phyloP scores from a whole-genome alignment of 2,329 filamentous ascomycete genomes.

The Colletotrichum sp. region DNA sequence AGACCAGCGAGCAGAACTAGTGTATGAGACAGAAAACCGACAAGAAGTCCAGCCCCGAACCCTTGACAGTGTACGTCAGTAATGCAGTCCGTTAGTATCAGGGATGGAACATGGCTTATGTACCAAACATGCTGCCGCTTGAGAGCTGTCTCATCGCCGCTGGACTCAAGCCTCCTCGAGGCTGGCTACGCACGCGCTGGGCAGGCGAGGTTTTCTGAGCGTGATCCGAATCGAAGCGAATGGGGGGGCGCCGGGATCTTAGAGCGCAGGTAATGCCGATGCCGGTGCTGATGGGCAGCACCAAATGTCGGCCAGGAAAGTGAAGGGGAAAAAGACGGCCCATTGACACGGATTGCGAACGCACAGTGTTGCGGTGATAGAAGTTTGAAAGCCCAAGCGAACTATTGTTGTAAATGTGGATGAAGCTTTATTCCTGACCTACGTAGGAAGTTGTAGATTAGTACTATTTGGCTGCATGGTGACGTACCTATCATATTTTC shows the following conservation, averaged over 20 bases:
- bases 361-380: background rate
- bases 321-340: background rate
- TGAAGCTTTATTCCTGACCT: background rate
- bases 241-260: background rate
- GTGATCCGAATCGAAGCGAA: background rate
- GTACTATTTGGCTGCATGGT: background rate
- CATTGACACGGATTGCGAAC: background rate
- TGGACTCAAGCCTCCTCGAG: background rate
- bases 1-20: slow-evolving; percentile 72
- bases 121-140: slow-evolving; percentile 15
- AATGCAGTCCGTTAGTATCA: background rate
- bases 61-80: slow-evolving; percentile 46
- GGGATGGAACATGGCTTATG: background rate
- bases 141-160: slow-evolving; percentile 16
- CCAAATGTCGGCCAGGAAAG: background rate
- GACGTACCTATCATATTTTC: background rate
- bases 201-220: background rate
- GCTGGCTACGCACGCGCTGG: background rate
- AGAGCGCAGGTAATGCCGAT: background rate
- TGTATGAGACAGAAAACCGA: slow-evolving; percentile 74
- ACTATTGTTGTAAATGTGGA: background rate
- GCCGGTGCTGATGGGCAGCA: slow-evolving; percentile 8
- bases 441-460: background rate
- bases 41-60: slow-evolving; percentile 65
- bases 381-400: background rate